Evolutionary conservation across 2,329 filamentous ascomycete genomes (phyloP), one percentile per base, ranked within the genome.

Genomic region (Calcarisporium arbuscula): DNA sequence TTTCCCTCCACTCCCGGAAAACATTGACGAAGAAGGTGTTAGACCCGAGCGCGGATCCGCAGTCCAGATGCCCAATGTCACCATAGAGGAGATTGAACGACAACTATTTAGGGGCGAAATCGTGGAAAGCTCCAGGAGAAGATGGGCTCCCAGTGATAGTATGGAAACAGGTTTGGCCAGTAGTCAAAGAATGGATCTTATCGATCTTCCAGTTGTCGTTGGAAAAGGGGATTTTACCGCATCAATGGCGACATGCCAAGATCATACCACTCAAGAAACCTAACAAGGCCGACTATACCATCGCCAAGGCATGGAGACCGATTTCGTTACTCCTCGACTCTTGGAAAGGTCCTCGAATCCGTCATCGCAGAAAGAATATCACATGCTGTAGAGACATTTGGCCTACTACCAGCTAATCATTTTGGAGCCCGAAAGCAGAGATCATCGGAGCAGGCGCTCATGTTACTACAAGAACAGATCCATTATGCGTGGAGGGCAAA

Each of bases 211-310:
- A 25, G 14, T 27, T 28, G 28, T 41, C 38, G 15, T 17, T 41
- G 6, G 30, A 37, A n/a, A 22, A 37, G 35, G 38, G 30, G 27
- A 23, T 18, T 14, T 30, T 40, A 26, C 40, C 37, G 11, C 12
- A 32, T 15, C 32, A 42, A 23, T 40, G 38, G 41, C 22, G 38
- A 19, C 35, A 41, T 29, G 35, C 32, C 16, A 53, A 51, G 32
- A 53, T 53, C 21, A 48, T 54, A n/a, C 50, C 47, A n/a, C 39
- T 56, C 1, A 52, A 47, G 38, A 54, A 54, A 32, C 45, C 39
- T 9, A 32, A 35, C n/a, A 52, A 52, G 30, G 38, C 27, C 15
- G 42, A 54, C 40, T 56, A 54, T 28, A 44, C 43, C 17, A 33
- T 47, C 5, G 44, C 45, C 22, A 50, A 52, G 30, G 43, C 39